phyloP scores from a whole-genome alignment of 2,329 filamentous ascomycete genomes.

The Exophiala bonariae region DNA sequence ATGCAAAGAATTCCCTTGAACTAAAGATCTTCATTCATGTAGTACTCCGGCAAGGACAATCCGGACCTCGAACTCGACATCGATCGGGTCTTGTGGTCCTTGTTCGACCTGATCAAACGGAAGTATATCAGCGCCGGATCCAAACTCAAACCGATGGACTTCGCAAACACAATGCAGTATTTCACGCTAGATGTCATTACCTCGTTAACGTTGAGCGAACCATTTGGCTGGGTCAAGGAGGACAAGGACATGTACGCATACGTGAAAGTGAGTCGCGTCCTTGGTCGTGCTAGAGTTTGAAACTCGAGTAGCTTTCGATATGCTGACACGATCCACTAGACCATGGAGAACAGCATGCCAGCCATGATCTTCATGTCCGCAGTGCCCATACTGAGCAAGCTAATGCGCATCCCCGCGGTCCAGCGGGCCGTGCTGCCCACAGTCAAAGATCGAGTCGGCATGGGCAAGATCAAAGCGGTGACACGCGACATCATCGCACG shows the following conservation, averaged over 20 bases:
- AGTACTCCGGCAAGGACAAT: constrained; percentile 58
- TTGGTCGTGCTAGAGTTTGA: too few species aligned
- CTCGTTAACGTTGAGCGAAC: constrained; percentile 51
- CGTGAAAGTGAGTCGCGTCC: too few species aligned
- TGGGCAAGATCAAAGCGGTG: constrained; percentile 22
- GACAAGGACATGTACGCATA: constrained; percentile 46
- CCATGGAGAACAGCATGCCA: constrained; percentile 40
- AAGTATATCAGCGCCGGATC: constrained; percentile 37
- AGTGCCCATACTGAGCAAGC: constrained; percentile 37
- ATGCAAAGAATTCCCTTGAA: too few species aligned
- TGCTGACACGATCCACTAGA: too few species aligned
- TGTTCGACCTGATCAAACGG: constrained; percentile 51
- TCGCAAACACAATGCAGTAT: constrained; percentile 51
- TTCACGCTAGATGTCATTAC: constrained; percentile 60
- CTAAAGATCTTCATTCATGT: too few species aligned
- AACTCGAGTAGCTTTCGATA: too few species aligned
- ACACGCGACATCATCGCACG: constrained; percentile 10
- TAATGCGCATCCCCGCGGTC: constrained; percentile 27
- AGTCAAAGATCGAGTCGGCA: constrained; percentile 15
- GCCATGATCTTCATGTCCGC: constrained; percentile 40
- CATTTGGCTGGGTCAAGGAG: constrained; percentile 47
- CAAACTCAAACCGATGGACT: constrained; percentile 40
- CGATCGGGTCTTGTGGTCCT: constrained; percentile 50
- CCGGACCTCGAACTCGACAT: constrained; percentile 51
- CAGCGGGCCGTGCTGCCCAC: constrained; percentile 12